These are phyloP conservation scores for Kazachstania viticola DNA, from an alignment of 805 yeast species.

Conservation along the genomic window DNA sequence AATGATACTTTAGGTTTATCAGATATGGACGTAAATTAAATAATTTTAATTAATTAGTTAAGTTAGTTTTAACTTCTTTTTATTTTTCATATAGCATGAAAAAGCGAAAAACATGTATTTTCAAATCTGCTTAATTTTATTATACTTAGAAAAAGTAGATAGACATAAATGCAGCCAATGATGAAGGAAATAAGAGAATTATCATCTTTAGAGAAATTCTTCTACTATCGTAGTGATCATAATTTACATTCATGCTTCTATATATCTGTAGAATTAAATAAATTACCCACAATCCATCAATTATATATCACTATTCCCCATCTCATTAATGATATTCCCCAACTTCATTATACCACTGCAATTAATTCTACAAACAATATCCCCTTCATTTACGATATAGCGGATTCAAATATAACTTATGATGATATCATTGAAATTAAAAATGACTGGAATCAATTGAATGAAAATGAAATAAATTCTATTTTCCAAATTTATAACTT, in stretches of 20 bases:
- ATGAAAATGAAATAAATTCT: conserved; percentile 7
- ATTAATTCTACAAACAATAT: background rate
- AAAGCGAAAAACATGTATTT: no score
- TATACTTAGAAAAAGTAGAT: no score
- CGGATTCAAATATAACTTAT: conserved; percentile 6
- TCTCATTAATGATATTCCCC: conserved; percentile 9
- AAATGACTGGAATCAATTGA: conserved; percentile 6
- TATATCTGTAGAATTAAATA: conserved; percentile 12
- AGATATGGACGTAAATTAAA: conserved; percentile 28
- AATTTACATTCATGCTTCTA: conserved; percentile 21
- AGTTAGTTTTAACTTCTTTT: no score
- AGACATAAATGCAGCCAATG: no score
- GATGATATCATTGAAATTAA: conserved; percentile 14
- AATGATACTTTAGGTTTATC: conserved; percentile 84
- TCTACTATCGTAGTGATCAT: conserved; percentile 15
- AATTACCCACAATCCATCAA: conserved; percentile 9
- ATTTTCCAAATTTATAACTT: conserved; percentile 14
- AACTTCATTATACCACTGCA: conserved; percentile 12
- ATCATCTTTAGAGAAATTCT: conserved; percentile 13
- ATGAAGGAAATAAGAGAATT: no score
- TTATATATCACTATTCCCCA: conserved; percentile 5
- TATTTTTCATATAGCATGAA: no score
- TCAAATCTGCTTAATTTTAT: no score
- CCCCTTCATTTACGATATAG: conserved; percentile 3
- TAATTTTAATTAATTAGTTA: no score